Conservation (phyloP, 192 early-diverging fungal species). For the Chytriomyces hyalinus region DNA sequence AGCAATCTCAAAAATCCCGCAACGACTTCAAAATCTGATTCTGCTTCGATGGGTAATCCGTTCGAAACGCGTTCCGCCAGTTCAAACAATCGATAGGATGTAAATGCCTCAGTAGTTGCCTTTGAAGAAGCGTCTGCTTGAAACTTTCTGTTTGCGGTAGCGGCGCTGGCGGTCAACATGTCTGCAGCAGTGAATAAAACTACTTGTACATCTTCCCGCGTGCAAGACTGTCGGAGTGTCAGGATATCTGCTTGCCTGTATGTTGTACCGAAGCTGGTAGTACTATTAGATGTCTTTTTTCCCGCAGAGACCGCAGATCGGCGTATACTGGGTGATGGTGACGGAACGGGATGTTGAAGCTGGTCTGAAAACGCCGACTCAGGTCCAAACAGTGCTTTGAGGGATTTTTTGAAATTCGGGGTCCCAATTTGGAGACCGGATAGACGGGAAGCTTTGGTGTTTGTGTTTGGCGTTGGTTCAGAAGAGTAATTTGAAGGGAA, state of each 20-base stretch:
- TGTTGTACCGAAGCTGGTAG: no score
- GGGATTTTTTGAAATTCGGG: no score
- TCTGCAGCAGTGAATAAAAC: slow-evolving; percentile 12
- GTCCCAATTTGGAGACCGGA: no score
- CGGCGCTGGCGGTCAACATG: background rate
- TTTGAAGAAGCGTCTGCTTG: slow-evolving; percentile 7
- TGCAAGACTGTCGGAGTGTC: background rate
- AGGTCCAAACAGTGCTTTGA: no score
- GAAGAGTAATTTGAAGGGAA: no score
- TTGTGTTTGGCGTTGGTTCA: no score
- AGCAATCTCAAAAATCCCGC: slow-evolving; percentile 5
- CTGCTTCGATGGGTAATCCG: slow-evolving; percentile 3
- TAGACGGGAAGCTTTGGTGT: no score
- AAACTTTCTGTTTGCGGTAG: background rate
- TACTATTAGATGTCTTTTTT: no score
- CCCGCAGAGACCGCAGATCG: background rate
- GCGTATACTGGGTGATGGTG: background rate
- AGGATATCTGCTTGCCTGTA: no score
- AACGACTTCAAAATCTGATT: slow-evolving; percentile 6
- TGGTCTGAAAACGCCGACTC: no score
- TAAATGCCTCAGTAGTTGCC: background rate
- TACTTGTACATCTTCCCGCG: slow-evolving; percentile 12
- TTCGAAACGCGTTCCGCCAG: slow-evolving; percentile 9
- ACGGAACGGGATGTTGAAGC: no score
- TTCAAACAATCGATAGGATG: slow-evolving; percentile 13